Conservation (phyloP, 2,329 filamentous ascomycete genomes). For the Proliferodiscus dingleyae region DNA sequence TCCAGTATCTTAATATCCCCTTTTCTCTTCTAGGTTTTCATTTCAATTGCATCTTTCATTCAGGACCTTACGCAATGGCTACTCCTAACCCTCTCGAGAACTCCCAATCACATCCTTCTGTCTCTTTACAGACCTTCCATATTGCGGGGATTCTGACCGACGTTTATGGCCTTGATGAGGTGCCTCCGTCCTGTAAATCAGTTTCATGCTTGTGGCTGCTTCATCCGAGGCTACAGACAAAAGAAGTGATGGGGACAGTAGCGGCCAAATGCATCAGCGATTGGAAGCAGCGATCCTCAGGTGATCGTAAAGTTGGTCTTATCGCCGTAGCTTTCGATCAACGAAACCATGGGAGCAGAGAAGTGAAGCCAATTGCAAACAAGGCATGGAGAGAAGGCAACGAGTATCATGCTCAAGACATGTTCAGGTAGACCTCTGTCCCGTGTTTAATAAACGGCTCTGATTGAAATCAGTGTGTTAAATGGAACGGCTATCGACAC, state of each 20-base stretch:
- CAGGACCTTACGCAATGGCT: constrained; percentile 1
- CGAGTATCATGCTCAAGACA: constrained; percentile 82
- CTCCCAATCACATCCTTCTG: constrained; percentile 17
- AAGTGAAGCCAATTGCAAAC: constrained; percentile 65
- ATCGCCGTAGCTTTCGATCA: constrained; percentile 87
- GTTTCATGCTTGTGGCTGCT: constrained; percentile 88
- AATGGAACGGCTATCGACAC: constrained; percentile 71
- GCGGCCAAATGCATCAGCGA: constrained; percentile 64
- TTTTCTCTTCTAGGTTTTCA: background rate
- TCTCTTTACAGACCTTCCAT: constrained; percentile 63
- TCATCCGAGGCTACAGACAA: constrained; percentile 68
- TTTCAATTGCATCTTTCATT: background rate
- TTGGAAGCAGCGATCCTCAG: constrained; percentile 51
- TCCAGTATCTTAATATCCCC: background rate
- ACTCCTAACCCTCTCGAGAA: constrained; percentile 20
- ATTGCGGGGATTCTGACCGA: constrained; percentile 76
- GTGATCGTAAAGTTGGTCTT: constrained; percentile 44
- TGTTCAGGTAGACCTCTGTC: constrained; percentile 52
- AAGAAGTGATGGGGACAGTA: constrained; percentile 70
- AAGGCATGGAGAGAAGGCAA: constrained; percentile 68
- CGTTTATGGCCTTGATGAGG: constrained; percentile 75
- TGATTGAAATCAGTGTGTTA: constrained; percentile 47
- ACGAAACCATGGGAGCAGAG: constrained; percentile 79
- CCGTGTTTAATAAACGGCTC: background rate
- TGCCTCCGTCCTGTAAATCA: constrained; percentile 46